Evolutionary conservation across 164 flowering plant species (phyloP).

Genomic region (Nymphaea thermarum): DNA sequence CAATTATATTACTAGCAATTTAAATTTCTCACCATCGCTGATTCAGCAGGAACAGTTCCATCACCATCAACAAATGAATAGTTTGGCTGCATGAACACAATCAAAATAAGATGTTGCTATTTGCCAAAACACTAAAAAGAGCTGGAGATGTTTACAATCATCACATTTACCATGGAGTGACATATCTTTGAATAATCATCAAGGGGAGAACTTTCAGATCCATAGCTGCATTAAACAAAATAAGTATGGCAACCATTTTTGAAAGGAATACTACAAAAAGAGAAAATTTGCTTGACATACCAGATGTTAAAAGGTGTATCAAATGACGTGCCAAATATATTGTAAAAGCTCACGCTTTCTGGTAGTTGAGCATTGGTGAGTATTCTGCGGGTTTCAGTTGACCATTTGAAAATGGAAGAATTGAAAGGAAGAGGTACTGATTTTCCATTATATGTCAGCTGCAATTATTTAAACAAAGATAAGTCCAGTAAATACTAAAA

Average conservation of each 20-base stretch:
- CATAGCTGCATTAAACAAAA: constrained; percentile 47
- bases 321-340: constrained; percentile 64
- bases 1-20: too few species aligned
- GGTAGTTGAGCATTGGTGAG: constrained; percentile 57
- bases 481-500: not conserved
- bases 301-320: constrained; percentile 87
- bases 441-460: constrained; percentile 56
- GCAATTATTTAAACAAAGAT: constrained; percentile 6
- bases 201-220: constrained; percentile 60
- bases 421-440: constrained; percentile 68
- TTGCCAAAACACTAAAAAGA: not conserved
- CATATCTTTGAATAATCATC: constrained; percentile 57
- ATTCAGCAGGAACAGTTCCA: constrained; percentile 84
- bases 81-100: constrained; percentile 38
- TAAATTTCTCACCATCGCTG: constrained; percentile 43
- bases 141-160: not conserved
- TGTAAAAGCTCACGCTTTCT: constrained; percentile 56
- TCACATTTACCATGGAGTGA: constrained; percentile 49
- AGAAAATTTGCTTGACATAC: constrained; percentile 29
- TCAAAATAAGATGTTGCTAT: not conserved
- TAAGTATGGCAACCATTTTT: not conserved
- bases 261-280: not conserved
- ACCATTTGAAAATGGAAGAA: constrained; percentile 54
- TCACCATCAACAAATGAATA: constrained; percentile 88
- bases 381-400: constrained; percentile 58